Base-by-base conservation (phyloP, 352 stramenopile genomes). In the Phytophthora agathidicida region DNA sequence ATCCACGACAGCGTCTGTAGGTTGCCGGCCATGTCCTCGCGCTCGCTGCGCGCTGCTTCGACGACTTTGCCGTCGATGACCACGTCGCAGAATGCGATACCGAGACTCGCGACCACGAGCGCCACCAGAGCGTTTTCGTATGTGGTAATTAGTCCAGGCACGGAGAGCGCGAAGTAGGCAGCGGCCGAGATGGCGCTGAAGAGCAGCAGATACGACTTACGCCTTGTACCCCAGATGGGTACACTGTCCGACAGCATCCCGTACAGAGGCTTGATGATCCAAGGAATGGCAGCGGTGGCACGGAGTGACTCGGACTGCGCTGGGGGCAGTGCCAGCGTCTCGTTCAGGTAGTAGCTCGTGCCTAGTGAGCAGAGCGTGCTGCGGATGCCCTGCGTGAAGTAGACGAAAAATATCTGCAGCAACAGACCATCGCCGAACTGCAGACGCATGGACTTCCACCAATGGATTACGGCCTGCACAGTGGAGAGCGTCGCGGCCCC, bases 351-450 rank as follows among this genome's bases (percentile, higher is more conserved):
- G 68, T 90, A 92, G 49, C 82, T 92, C 41, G 82, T 90, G 24
- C 82, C 80, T 10, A 92, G 54, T 10, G 80, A 92, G 59, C 80
- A 92, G 17, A 92, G 66, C 41, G 82, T 92, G 57, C 73, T 88
- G 39, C 82, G 82, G 31, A 92, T 77, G 22, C 82, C 82, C 57
- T 92, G 82, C 14, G 82, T 92, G 39, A 90, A 92, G 77, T 92
- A 92, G 9, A 92, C 82, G 43, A 89, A 92, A 70, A 92, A 92
- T 35, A 92, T 89, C 60, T 92, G 82, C 19, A 89, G 65, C 64
- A 92, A 58, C 23, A 92, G 57, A 5, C 60, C 76, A 55, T 89
- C 76, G 23, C 80, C 82, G 45, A 89, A 90, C 53, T 92, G 80
- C 38, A 80, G 26, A 0, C 78, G 79, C 72, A 90, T 73, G 31